phyloP scores from a whole-genome alignment of 1,139 yeast genomes.

The Pneumocystis wakefieldiae region DNA sequence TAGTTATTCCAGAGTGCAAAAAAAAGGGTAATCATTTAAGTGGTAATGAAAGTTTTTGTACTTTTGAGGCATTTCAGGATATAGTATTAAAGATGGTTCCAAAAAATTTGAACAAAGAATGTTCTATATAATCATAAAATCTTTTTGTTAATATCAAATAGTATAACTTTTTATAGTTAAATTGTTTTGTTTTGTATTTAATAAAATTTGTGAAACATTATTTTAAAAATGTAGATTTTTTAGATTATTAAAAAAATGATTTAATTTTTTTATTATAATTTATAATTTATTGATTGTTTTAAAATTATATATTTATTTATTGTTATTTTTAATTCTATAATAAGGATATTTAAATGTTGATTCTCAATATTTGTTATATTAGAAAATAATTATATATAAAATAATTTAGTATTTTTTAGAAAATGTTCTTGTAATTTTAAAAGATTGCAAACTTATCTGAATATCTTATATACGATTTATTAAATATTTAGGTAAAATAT shows the following conservation, averaged over 20 bases:
- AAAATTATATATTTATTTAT: neutral
- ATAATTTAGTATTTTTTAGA: too few species aligned
- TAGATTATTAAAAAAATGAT: too few species aligned
- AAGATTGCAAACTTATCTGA: neutral
- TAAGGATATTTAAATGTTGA: neutral
- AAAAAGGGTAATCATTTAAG: conserved; percentile 7
- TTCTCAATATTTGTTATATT: too few species aligned
- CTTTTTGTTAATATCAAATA: neutral
- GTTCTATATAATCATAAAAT: conserved; percentile 1
- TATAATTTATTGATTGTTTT: neutral
- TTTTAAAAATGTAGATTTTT: neutral
- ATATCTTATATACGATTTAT: neutral
- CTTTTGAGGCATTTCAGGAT: conserved; percentile 13
- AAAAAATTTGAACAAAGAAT: conserved; percentile 13
- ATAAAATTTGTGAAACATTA: neutral
- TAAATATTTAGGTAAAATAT: neutral
- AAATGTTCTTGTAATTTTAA: neutral
- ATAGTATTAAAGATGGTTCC: conserved; percentile 13
- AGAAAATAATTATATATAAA: too few species aligned
- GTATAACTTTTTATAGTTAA: neutral
- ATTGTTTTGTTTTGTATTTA: neutral
- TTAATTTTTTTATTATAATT: neutral
- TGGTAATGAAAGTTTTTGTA: conserved; percentile 13
- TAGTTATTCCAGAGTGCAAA: conserved; percentile 14
- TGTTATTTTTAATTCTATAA: neutral